These are phyloP conservation scores for Plasmodium gallinaceum DNA, from an alignment of 169 alveolate genomes.

Conservation along the genomic window DNA sequence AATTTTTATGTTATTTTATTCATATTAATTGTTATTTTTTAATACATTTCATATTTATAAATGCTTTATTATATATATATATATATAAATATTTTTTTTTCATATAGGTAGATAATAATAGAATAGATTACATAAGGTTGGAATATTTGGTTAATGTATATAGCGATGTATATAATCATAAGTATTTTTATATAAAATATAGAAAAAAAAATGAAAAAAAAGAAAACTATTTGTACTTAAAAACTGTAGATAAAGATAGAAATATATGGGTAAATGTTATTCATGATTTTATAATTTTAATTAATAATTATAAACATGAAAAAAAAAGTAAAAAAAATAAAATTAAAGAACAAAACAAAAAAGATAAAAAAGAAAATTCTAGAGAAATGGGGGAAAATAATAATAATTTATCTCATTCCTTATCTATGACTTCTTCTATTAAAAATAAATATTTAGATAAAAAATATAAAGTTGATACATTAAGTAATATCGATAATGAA, in stretches of 20 bases:
- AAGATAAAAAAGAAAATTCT: conserved; percentile 18
- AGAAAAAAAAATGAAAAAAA: conserved; percentile 53
- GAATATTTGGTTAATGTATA: conserved; percentile 48
- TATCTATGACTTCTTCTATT: conserved; percentile 49
- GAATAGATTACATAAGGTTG: conserved; percentile 58
- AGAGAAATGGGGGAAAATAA: conserved; percentile 46
- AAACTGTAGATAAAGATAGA: conserved; percentile 55
- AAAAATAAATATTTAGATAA: conserved; percentile 58
- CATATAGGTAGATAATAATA: conserved; percentile 41
- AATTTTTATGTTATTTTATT: not conserved
- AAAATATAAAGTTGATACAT: conserved; percentile 27
- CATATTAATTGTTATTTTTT: not conserved
- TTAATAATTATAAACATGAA: conserved; percentile 49
- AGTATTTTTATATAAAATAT: conserved; percentile 51
- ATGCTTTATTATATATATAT: not conserved
- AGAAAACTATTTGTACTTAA: conserved; percentile 55
- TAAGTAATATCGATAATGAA: conserved; percentile 49
- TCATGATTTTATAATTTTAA: conserved; percentile 58
- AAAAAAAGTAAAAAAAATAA: conserved; percentile 45
- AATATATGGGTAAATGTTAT: conserved; percentile 64
- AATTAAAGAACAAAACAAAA: conserved; percentile 31
- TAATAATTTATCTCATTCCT: conserved; percentile 36
- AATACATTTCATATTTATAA: not conserved
- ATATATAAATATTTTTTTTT: not conserved
- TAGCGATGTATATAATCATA: conserved; percentile 63